These are phyloP conservation scores for Knoxia roxburghii DNA, from an alignment of 257 asterid genomes.

Conservation along the genomic window DNA sequence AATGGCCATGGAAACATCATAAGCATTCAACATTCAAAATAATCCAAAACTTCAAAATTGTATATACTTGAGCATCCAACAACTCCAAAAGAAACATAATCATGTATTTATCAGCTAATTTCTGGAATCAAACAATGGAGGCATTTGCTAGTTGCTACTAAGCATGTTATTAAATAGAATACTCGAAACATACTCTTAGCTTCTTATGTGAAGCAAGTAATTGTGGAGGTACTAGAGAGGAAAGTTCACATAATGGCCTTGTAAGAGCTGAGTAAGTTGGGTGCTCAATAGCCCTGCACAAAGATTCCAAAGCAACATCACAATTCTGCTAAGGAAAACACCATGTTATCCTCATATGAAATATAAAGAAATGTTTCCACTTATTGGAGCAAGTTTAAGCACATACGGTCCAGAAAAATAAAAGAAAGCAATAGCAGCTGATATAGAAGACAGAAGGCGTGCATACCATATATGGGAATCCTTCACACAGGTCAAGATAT, in stretches of 20 bases:
- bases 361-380: background rate
- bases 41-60: background rate
- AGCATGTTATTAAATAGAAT: background rate
- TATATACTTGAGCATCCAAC: background rate
- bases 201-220: conserved; percentile 93
- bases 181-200: conserved; percentile 60
- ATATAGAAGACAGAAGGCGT: conserved; percentile 13
- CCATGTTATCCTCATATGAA: background rate
- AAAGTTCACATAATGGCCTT: conserved; percentile 94
- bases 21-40: background rate
- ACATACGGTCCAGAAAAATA: background rate
- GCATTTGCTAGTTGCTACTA: background rate
- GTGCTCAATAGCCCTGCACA: conserved; percentile 96
- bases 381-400: background rate
- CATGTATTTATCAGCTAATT: background rate
- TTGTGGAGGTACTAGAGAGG: conserved; percentile 92
- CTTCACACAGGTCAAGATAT: conserved; percentile 91
- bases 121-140: background rate
- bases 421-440: conserved; percentile 3
- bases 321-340: conserved; percentile 16
- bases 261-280: conserved; percentile 98
- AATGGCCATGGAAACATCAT: conserved; percentile 10
- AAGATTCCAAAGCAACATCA: conserved; percentile 24
- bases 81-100: background rate
- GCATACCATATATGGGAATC: conserved; percentile 96